Evolutionary conservation across 2,329 filamentous ascomycete genomes (phyloP).

Genomic region (Cercospora sp.): DNA sequence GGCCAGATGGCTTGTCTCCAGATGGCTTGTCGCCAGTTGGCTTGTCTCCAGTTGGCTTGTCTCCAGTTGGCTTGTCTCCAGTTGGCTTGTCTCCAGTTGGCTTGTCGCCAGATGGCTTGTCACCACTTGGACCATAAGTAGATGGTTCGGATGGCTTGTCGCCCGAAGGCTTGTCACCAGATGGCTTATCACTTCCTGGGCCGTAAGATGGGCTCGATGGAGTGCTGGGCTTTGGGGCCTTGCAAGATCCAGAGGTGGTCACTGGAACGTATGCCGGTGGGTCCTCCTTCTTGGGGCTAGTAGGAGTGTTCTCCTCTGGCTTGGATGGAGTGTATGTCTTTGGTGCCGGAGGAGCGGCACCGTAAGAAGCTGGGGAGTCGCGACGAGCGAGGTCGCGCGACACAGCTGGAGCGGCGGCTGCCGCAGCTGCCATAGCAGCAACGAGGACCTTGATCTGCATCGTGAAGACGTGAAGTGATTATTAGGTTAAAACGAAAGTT

Average conservation of each 20-base stretch:
- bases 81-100: no score
- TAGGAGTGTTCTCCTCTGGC: neutral
- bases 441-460: conserved; percentile 2
- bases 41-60: no score
- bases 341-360: neutral
- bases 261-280: neutral
- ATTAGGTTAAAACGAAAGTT: conserved; percentile 2
- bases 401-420: neutral
- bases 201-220: neutral
- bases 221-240: neutral
- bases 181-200: neutral
- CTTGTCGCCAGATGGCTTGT: neutral
- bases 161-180: neutral
- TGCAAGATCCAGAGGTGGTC: neutral
- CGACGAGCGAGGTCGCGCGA: neutral
- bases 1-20: no score
- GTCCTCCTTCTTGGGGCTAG: neutral
- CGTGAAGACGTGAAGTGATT: neutral
- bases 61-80: no score
- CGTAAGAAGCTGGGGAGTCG: neutral
- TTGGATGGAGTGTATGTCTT: neutral
- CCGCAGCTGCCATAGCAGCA: conserved; percentile 5
- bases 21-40: no score
- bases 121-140: neutral
- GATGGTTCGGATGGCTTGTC: neutral